Percentiles rank a stretch among this genome's conserved stretches.
Evolutionary conservation across 129 eudicot genomes (phyloP).

Genomic region (Tanacetum coccineum): DNA sequence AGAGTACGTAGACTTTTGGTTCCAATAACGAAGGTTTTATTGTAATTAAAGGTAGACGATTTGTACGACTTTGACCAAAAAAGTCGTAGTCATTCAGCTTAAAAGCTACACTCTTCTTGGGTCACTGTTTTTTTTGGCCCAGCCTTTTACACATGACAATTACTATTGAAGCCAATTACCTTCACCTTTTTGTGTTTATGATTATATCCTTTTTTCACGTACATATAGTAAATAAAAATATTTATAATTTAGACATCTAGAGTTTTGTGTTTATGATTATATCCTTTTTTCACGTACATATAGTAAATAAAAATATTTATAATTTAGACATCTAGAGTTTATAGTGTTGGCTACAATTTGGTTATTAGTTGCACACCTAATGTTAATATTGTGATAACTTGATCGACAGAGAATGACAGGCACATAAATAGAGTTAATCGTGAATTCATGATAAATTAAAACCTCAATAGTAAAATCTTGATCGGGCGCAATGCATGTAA

Average conservation of each 20-base stretch:
- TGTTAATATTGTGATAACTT: no score
- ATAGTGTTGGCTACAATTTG: no score
- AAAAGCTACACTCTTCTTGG: slow-evolving; percentile 34
- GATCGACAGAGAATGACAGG: no score
- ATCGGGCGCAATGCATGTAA: no score
- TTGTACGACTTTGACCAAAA: slow-evolving; percentile 42
- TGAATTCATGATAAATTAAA: no score
- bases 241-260: no score
- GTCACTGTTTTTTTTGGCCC: slow-evolving; percentile 29
- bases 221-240: background rate
- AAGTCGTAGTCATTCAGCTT: slow-evolving; percentile 35
- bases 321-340: no score
- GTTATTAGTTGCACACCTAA: no score
- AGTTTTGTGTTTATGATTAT: slow-evolving; percentile 20
- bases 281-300: background rate
- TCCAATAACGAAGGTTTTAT: slow-evolving; percentile 22
- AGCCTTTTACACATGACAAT: slow-evolving; percentile 30
- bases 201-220: background rate
- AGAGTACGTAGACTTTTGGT: slow-evolving; percentile 22
- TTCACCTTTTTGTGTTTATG: slow-evolving; percentile 27
- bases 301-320: background rate
- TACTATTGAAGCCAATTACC: slow-evolving; percentile 27
- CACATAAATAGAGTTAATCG: no score
- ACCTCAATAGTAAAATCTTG: no score
- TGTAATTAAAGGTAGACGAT: slow-evolving; percentile 30